Conservation (phyloP, 192 early-diverging fungal species). For the Backusella psychrophila region DNA sequence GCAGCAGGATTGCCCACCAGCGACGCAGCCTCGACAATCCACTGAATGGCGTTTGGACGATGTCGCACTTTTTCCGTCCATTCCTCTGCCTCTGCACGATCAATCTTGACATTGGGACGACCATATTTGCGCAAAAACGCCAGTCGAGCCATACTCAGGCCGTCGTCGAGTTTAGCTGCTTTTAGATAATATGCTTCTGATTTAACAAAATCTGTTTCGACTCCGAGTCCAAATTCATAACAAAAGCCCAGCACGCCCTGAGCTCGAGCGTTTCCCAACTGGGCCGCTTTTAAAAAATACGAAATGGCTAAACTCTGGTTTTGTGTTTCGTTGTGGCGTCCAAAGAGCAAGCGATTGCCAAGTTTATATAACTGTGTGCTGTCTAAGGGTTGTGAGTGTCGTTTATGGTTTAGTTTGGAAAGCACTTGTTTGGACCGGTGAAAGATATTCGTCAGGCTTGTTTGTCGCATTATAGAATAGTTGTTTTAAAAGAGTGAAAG, state of each 20-base stretch:
- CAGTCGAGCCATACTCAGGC: conserved; percentile 65
- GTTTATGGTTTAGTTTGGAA: conserved; percentile 8
- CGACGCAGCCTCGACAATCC: conserved; percentile 61
- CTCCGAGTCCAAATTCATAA: conserved; percentile 83
- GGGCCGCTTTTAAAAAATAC: conserved; percentile 40
- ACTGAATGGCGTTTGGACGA: conserved; percentile 50
- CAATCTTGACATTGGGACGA: conserved; percentile 73
- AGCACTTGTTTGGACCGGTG: neutral
- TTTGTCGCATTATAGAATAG: neutral
- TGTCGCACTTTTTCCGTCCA: conserved; percentile 61
- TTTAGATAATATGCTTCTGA: conserved; percentile 66
- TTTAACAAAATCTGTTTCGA: conserved; percentile 53
- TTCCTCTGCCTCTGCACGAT: conserved; percentile 78
- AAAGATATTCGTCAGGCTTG: neutral
- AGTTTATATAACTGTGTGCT: conserved; percentile 11
- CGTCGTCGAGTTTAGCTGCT: conserved; percentile 59
- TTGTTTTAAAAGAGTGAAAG: neutral
- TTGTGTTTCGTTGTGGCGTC: conserved; percentile 8
- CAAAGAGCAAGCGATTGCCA: conserved; percentile 26
- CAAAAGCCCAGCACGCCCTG: conserved; percentile 76
- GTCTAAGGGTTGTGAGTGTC: neutral
- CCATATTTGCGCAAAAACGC: conserved; percentile 82
- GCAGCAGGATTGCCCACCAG: conserved; percentile 68
- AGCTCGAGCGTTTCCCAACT: conserved; percentile 41
- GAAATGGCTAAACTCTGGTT: conserved; percentile 16